Evolutionary conservation across 2,329 filamentous ascomycete species (phyloP), one percentile per base, ranked within the genome.

Genomic region (Penicillium paneum): DNA sequence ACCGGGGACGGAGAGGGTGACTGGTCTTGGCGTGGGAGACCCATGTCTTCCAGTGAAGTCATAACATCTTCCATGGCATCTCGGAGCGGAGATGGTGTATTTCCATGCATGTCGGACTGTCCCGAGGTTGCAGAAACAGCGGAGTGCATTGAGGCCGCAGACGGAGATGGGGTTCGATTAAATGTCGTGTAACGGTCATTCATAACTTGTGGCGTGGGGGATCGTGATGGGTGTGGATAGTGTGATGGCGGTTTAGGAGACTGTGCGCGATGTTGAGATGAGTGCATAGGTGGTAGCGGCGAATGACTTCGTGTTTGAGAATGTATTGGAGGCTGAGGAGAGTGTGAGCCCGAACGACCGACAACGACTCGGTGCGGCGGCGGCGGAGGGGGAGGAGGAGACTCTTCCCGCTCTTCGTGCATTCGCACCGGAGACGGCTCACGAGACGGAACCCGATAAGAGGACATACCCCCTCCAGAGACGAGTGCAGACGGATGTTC

Each of bases 51-150:
- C 40, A 99, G 75, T 52, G 94, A 95, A 61, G 94, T 91, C 85
- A 97, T 97, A 4, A 99, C 92, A 72, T 95, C 93, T 68, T 97
- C 93, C 91, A 99, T 99, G 1, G 94, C 94, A 71, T 92, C 91
- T 55, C 94, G 83, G 3, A 99, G 77, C 0, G 94, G 94, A 2
- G 94, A 97, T 1, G 94, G 94, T 0, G 94, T 99, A 70, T 90
- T 78, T 1, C 85, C 85, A 41, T 81, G 83, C 36, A 78, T 77
- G 42, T 80, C 83, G 2, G 90, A 91, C 4, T 84, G 72, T 11
- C 49, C 61, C 0, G 63, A 65, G 13, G 50, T 40, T 13, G 49
- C 60, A 12, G 59, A 61, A 28, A 58, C 32, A 32, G 43, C 55
- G 5, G 62, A 64, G 42, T 56, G 61, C 13, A 56, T 52, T 11